Conservation (phyloP, 768 basidiomycete species). For the Xanthoconium purpureum region DNA sequence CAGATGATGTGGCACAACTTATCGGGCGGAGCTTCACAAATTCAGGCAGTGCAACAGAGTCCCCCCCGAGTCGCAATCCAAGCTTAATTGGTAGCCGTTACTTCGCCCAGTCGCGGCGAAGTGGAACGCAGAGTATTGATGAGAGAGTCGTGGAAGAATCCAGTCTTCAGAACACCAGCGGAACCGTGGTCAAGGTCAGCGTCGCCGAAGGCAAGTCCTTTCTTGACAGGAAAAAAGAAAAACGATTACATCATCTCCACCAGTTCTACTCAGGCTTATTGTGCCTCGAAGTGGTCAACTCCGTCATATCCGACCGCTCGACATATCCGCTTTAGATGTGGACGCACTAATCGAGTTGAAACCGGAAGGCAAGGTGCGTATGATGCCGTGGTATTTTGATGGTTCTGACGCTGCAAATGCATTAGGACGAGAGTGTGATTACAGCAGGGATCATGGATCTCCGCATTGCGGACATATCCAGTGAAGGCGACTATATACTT, state of each 20-base stretch:
- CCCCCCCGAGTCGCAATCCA: constrained; percentile 47
- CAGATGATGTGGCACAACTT: constrained; percentile 80
- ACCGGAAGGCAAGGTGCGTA: constrained; percentile 64
- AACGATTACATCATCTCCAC: background rate
- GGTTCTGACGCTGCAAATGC: constrained; percentile 4
- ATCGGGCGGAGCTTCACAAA: constrained; percentile 42
- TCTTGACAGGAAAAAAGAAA: background rate
- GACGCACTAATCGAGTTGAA: constrained; percentile 64
- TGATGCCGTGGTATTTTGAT: background rate
- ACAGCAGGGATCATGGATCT: constrained; percentile 64
- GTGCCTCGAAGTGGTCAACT: constrained; percentile 45
- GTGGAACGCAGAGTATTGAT: constrained; percentile 41
- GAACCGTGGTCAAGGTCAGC: constrained; percentile 49
- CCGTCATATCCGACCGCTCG: constrained; percentile 44
- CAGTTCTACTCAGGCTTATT: constrained; percentile 43
- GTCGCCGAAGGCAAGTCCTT: constrained; percentile 41
- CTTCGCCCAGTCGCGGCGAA: constrained; percentile 46
- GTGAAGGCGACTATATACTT: constrained; percentile 36
- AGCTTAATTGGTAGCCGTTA: constrained; percentile 80
- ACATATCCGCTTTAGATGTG: constrained; percentile 58
- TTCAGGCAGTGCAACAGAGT: constrained; percentile 27
- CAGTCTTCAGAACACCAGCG: constrained; percentile 27
- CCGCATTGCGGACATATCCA: constrained; percentile 47
- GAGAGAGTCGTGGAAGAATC: constrained; percentile 36
- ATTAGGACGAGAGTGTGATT: constrained; percentile 68